phyloP scores from a whole-genome alignment of 1,139 yeast species.

The Ogataea hybrid region DNA sequence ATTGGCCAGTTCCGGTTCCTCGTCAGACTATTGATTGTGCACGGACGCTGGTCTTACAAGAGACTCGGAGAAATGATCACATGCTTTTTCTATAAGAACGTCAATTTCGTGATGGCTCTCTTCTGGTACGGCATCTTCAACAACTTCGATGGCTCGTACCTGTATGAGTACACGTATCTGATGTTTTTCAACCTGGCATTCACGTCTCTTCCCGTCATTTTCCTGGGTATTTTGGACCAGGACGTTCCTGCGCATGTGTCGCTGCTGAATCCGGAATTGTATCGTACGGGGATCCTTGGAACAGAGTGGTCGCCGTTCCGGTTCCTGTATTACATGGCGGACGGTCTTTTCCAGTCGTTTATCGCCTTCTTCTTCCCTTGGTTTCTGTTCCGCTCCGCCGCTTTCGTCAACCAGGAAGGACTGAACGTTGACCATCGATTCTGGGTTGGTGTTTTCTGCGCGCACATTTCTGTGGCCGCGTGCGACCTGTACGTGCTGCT shows the following conservation, averaged over 20 bases:
- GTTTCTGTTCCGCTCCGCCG: slow-evolving; percentile 42
- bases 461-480: slow-evolving; percentile 48
- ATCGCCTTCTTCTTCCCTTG: slow-evolving; percentile 56
- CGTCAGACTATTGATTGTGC: slow-evolving; percentile 53
- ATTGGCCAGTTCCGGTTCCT: slow-evolving; percentile 60
- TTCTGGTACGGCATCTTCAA: slow-evolving; percentile 62
- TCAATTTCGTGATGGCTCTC: slow-evolving; percentile 57
- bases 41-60: slow-evolving; percentile 65
- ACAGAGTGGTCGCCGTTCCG: slow-evolving; percentile 52
- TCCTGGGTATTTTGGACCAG: slow-evolving; percentile 59
- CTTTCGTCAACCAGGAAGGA: slow-evolving; percentile 49
- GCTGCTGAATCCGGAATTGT: slow-evolving; percentile 56
- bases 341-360: slow-evolving; percentile 58
- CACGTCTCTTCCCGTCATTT: slow-evolving; percentile 60
- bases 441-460: slow-evolving; percentile 53
- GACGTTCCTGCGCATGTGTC: slow-evolving; percentile 60
- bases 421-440: slow-evolving; percentile 53
- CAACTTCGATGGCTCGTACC: slow-evolving; percentile 60
- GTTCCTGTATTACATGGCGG: slow-evolving; percentile 56
- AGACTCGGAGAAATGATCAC: slow-evolving; percentile 65
- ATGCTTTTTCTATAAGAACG: slow-evolving; percentile 62
- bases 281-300: slow-evolving; percentile 52
- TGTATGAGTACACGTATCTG: slow-evolving; percentile 59
- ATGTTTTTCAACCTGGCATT: slow-evolving; percentile 67
- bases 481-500: slow-evolving; percentile 53